Evolutionary conservation across 2,329 filamentous ascomycete species (phyloP).

Genomic region (Eurotiales sp.): DNA sequence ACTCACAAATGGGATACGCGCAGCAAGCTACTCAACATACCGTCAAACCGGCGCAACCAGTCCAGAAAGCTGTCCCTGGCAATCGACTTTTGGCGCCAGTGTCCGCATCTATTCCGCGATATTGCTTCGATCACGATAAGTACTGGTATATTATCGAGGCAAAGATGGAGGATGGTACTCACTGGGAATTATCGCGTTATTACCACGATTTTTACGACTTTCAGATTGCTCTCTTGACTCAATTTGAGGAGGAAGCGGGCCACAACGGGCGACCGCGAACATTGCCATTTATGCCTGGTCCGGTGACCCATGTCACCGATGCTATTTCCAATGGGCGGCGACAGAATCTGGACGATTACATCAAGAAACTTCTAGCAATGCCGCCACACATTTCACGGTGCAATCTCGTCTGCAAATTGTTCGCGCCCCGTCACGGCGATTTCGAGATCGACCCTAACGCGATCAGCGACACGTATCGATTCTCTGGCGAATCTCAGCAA

Average conservation of each 20-base stretch:
- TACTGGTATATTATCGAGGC: constrained; percentile 99
- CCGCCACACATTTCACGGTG: constrained; percentile 80
- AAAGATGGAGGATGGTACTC: constrained; percentile 79
- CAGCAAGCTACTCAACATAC: constrained; percentile 34
- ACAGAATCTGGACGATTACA: constrained; percentile 90
- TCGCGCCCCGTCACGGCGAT: constrained; percentile 83
- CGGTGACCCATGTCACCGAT: constrained; percentile 97
- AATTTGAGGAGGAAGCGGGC: constrained; percentile 87
- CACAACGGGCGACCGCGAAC: constrained; percentile 77
- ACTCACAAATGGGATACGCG: constrained; percentile 26
- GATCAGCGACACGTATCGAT: constrained; percentile 65
- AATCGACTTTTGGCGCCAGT: constrained; percentile 66
- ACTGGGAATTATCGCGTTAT: constrained; percentile 90
- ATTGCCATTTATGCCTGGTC: constrained; percentile 95
- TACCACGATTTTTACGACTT: constrained; percentile 99
- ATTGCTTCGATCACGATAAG: constrained; percentile 94
- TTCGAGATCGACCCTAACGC: constrained; percentile 80
- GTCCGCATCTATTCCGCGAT: constrained; percentile 80
- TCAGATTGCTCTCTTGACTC: constrained; percentile 89
- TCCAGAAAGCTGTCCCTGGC: constrained; percentile 48
- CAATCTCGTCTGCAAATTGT: constrained; percentile 82
- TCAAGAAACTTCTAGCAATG: constrained; percentile 83
- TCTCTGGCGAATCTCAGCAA: constrained; percentile 66
- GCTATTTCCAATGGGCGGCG: constrained; percentile 90
- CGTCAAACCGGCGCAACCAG: constrained; percentile 32